Evolutionary conservation across 1,284 basidiomycete species (phyloP).

Genomic region (Microstroma glucosiphilum): DNA sequence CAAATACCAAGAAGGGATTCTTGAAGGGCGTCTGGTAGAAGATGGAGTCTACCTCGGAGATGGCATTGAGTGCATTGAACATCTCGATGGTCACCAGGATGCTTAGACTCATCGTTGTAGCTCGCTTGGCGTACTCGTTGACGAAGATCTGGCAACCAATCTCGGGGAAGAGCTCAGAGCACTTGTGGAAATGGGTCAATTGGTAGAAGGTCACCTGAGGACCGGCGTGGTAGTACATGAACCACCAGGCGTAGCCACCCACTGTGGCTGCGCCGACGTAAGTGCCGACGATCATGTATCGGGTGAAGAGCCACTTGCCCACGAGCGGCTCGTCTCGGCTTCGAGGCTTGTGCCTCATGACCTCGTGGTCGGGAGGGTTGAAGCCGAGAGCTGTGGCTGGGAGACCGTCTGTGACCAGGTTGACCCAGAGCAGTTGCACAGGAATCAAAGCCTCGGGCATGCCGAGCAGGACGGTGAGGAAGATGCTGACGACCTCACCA

Average conservation of each 20-base stretch:
- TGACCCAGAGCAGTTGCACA: constrained; percentile 83
- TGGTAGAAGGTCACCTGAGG: constrained; percentile 90
- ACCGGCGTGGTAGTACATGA: constrained; percentile 78
- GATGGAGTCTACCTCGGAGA: constrained; percentile 94
- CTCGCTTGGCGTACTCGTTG: constrained; percentile 69
- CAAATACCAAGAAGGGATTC: constrained; percentile 69
- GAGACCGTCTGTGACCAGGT: constrained; percentile 64
- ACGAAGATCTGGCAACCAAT: constrained; percentile 92
- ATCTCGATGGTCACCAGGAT: constrained; percentile 92
- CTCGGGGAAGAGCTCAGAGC: constrained; percentile 69
- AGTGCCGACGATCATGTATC: constrained; percentile 84
- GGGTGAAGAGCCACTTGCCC: constrained; percentile 86
- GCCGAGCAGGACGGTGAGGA: constrained; percentile 89
- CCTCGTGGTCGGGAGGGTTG: constrained; percentile 83
- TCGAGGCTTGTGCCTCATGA: constrained; percentile 88
- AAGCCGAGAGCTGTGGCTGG: constrained; percentile 98
- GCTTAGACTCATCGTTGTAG: constrained; percentile 86
- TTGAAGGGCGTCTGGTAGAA: constrained; percentile 83
- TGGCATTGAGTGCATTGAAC: constrained; percentile 98
- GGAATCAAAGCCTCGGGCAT: constrained; percentile 98
- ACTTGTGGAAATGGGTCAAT: constrained; percentile 65
- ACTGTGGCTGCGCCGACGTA: constrained; percentile 95
- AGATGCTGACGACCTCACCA: constrained; percentile 95
- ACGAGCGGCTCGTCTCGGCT: constrained; percentile 83
- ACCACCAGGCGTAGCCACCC: constrained; percentile 98